These are phyloP conservation scores for Naganishia vishniacii DNA, from an alignment of 768 basidiomycete species.

Conservation along the genomic window DNA sequence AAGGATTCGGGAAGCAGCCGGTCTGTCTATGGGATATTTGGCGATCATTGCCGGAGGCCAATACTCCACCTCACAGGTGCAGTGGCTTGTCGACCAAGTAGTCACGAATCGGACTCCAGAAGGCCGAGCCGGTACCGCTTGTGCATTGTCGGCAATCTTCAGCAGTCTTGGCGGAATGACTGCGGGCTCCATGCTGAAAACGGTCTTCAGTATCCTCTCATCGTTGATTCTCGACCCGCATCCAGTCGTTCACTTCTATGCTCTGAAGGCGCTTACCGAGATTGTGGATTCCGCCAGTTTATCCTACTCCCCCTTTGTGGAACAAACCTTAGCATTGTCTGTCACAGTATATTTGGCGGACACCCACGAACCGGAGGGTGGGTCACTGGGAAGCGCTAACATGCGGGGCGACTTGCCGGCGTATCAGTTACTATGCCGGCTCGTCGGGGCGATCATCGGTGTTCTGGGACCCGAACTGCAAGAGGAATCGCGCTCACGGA, in stretches of 20 bases:
- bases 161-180: constrained; percentile 87
- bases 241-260: constrained; percentile 91
- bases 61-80: constrained; percentile 80
- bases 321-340: constrained; percentile 80
- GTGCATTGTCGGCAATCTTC: constrained; percentile 88
- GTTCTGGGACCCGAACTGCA: constrained; percentile 93
- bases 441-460: constrained; percentile 86
- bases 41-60: constrained; percentile 74
- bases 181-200: constrained; percentile 88
- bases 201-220: constrained; percentile 89
- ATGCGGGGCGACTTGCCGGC: constrained; percentile 83
- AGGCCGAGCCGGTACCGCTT: constrained; percentile 84
- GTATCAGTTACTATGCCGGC: constrained; percentile 83
- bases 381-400: constrained; percentile 73
- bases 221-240: constrained; percentile 93
- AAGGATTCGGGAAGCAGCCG: constrained; percentile 68
- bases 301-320: constrained; percentile 81
- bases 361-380: constrained; percentile 88
- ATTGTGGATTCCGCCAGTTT: constrained; percentile 89
- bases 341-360: constrained; percentile 84
- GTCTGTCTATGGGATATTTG: constrained; percentile 82
- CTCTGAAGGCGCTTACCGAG: constrained; percentile 72
- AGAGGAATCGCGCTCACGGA: constrained; percentile 53
- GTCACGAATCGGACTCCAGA: constrained; percentile 90
- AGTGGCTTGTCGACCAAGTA: constrained; percentile 84